Percentiles rank a stretch among this genome's conserved stretches.
Conservation (phyloP, 768 basidiomycete genomes). For the Amanita rubescens region DNA sequence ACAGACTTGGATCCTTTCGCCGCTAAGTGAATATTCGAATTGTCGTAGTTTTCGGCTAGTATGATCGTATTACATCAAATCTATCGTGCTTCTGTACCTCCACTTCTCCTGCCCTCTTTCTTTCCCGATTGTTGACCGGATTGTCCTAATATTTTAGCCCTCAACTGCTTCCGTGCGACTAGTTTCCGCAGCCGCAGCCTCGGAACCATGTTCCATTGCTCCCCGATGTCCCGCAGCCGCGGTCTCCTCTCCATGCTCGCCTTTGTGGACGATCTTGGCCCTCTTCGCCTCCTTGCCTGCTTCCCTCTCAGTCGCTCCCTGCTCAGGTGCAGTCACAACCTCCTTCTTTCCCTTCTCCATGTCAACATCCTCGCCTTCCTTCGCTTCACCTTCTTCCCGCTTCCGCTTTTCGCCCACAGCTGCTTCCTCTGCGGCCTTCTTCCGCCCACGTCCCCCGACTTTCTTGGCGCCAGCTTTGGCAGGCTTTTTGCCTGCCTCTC, state of each 20-base stretch:
- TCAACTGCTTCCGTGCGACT: no score
- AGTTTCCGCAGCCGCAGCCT: no score
- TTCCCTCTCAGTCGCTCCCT: constrained; percentile 13
- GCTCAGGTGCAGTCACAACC: constrained; percentile 5
- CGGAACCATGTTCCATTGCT: no score
- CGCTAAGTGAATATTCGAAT: no score
- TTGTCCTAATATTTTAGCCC: no score
- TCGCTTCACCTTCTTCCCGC: constrained; percentile 9
- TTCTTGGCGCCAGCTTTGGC: not conserved
- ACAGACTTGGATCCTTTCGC: no score
- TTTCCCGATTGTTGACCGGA: no score
- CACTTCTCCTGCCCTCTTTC: no score
- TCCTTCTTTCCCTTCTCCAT: constrained; percentile 3
- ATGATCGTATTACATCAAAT: no score
- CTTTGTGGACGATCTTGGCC: constrained; percentile 9
- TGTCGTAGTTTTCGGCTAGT: no score
- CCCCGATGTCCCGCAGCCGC: no score
- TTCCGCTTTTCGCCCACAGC: constrained; percentile 18
- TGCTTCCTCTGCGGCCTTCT: constrained; percentile 3
- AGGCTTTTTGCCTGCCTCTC: not conserved
- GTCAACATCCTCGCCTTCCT: not conserved
- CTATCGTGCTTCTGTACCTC: no score
- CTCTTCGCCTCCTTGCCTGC: constrained; percentile 18
- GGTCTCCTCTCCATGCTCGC: not conserved
- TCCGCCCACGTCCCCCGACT: not conserved